These are phyloP conservation scores for Pterothamnion heteromorphum DNA, from an alignment of 31 red algal species.

Conservation along the genomic window DNA sequence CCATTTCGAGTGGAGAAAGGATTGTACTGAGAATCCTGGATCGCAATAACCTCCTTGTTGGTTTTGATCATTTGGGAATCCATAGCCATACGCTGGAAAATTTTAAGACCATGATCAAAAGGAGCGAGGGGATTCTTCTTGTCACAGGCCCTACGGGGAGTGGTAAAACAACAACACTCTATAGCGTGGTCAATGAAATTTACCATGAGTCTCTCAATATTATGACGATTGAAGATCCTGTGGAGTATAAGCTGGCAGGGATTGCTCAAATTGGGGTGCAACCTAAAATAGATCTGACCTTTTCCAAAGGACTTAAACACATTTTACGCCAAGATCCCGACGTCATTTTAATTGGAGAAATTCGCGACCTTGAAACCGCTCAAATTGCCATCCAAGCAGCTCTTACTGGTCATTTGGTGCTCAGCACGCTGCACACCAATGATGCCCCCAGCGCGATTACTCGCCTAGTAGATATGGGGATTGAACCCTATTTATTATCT, in stretches of 20 bases:
- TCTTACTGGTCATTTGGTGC: conserved; percentile 52
- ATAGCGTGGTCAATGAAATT: background rate
- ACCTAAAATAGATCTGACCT: conserved; percentile 13
- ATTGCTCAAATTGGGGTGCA: conserved; percentile 17
- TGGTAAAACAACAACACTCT: conserved; percentile 50
- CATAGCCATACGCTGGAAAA: background rate
- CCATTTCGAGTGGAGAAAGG: conserved; percentile 11
- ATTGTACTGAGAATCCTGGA: conserved; percentile 37
- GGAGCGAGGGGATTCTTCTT: conserved; percentile 30
- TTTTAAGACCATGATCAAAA: conserved; percentile 16
- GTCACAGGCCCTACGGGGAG: conserved; percentile 49
- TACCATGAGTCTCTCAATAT: conserved; percentile 30
- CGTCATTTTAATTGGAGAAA: conserved; percentile 51
- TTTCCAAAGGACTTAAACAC: background rate
- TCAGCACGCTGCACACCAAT: conserved; percentile 48
- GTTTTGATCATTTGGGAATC: conserved; percentile 33
- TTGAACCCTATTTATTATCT: conserved; percentile 20
- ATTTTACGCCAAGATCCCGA: conserved; percentile 42
- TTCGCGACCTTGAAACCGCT: conserved; percentile 48
- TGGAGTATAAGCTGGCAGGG: conserved; percentile 35
- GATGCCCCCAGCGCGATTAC: conserved; percentile 34
- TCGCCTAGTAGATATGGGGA: conserved; percentile 44
- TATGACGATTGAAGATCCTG: conserved; percentile 50
- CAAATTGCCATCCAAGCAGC: conserved; percentile 41
- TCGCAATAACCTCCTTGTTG: background rate